Base-by-base conservation (phyloP, 345 rosid genomes). In the Hibiscus trionum region DNA sequence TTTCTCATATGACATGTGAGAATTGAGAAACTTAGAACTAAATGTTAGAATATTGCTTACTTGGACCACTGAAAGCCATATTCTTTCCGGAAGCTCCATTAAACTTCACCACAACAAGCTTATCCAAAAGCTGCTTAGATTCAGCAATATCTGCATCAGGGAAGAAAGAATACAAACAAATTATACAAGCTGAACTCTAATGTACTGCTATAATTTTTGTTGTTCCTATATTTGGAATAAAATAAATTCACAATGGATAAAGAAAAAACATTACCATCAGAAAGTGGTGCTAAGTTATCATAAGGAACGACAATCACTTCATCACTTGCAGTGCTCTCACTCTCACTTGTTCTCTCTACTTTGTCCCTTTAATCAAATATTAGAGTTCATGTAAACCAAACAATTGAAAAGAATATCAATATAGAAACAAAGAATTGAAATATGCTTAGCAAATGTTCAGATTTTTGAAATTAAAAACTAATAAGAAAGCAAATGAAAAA, bases 51-150 rank as follows among this genome's bases (percentile, higher is more conserved):
- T 5, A 31, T 49, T 5, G 37, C 87, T 84, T 77, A 88, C 90
- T 77, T 83, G 47, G 87, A 47, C 88, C 87, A 75, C 26, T 56
- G 35, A 79, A 81, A 35, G 85, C 86, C 73, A 88, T 63, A 68
- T 72, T 42, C 57, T 79, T 82, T 76, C 85, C 88, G 70, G 74
- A 73, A 47, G 79, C 67, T 66, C 72, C 75, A 72, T 77, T 82
- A 64, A 73, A 77, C 80, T 80, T 86, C 78, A 88, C 78, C 70
- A 88, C 84, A 50, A 82, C 88, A 76, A 86, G 85, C 75, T 84
- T 80, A 72, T 84, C 86, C 79, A 88, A 72, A 59, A 76, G 76
- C 50, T 72, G 68, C 84, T 80, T 83, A 44, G 71, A 75, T 80
- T 83, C 88, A 21, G 42, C 72, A 69, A 62, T 62, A 81, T 78